A percentile compares a stretch with the other conserved stretches of the same genome.
These are phyloP conservation scores for Ascoidea rubescens DNA, from an alignment of 805 yeast genomes.

Conservation along the genomic window DNA sequence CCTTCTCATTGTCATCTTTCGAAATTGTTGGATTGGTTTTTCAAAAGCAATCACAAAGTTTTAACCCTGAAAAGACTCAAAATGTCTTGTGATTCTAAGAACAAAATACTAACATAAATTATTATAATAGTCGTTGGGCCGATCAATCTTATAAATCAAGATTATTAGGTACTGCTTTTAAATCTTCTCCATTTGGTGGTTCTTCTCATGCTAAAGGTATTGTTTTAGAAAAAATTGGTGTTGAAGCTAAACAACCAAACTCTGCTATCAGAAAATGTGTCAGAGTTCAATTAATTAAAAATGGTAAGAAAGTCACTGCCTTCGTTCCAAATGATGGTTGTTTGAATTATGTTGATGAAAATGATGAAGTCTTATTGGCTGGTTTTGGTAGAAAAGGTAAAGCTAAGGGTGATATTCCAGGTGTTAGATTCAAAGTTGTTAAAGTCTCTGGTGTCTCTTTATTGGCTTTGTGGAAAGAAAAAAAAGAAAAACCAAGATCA, in stretches of 20 bases:
- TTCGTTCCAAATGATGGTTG: slow-evolving; percentile 99
- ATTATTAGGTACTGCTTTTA: slow-evolving; percentile 98
- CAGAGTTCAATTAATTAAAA: slow-evolving; percentile 99
- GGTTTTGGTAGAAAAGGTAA: slow-evolving; percentile 99
- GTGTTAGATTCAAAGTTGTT: slow-evolving; percentile 99
- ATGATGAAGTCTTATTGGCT: slow-evolving; percentile 98
- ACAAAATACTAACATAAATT: too few relatives aligned
- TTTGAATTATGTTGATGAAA: slow-evolving; percentile 98
- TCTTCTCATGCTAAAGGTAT: slow-evolving; percentile 99
- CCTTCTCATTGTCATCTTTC: too few relatives aligned
- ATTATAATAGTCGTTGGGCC: slow-evolving; percentile 78
- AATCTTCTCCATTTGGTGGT: slow-evolving; percentile 99
- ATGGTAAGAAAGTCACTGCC: slow-evolving; percentile 99
- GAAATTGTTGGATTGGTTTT: too few relatives aligned
- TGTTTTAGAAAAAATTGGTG: slow-evolving; percentile 98
- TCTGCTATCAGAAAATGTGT: slow-evolving; percentile 99
- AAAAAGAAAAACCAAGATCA: slow-evolving; percentile 99
- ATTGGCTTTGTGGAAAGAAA: slow-evolving; percentile 99
- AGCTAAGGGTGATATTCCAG: slow-evolving; percentile 99
- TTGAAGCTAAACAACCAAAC: slow-evolving; percentile 99
- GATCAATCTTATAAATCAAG: slow-evolving; percentile 96
- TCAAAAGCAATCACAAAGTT: too few relatives aligned
- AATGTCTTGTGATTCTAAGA: too few relatives aligned
- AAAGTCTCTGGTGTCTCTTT: slow-evolving; percentile 99
- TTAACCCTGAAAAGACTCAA: too few relatives aligned